phyloP scores from a whole-genome alignment of 805 yeast species.

The Ogataea pilisensis region DNA sequence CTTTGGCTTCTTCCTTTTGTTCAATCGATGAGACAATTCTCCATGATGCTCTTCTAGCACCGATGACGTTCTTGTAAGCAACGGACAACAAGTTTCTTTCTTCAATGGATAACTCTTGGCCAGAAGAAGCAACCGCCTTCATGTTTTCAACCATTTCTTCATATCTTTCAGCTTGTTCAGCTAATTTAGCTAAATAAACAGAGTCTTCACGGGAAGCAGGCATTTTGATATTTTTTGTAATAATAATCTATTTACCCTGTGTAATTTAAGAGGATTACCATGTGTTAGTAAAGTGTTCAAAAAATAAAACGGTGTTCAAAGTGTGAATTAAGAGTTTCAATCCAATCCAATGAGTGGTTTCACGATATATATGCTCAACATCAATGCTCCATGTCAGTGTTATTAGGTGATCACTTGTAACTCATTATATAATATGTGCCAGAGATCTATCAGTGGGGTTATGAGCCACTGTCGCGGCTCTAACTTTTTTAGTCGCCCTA shows the following conservation, averaged over 20 bases:
- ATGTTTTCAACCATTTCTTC: slow-evolving; percentile 99
- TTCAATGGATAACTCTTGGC: slow-evolving; percentile 93
- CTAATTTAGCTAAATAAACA: slow-evolving; percentile 95
- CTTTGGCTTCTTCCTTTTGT: slow-evolving; percentile 96
- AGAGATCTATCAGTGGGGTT: not conserved
- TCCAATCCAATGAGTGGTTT: no score
- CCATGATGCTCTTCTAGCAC: slow-evolving; percentile 99
- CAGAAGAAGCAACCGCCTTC: slow-evolving; percentile 95
- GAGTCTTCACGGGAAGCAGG: slow-evolving; percentile 94
- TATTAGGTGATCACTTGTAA: no score
- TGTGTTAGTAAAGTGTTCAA: slow-evolving; percentile 1
- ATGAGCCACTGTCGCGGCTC: slow-evolving; percentile 2
- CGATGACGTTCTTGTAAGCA: slow-evolving; percentile 97
- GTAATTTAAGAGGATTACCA: not conserved
- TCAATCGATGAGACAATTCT: slow-evolving; percentile 97
- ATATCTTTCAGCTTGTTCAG: slow-evolving; percentile 99
- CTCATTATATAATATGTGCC: not conserved
- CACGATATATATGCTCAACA: no score
- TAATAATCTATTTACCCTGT: slow-evolving; percentile 1
- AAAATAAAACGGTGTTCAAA: no score
- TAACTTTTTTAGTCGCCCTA: not conserved
- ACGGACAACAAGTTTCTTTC: slow-evolving; percentile 96
- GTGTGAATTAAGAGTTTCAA: no score
- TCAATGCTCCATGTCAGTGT: no score
- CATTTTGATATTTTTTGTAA: slow-evolving; percentile 40